These are phyloP conservation scores for Xylaria castorea DNA, from an alignment of 495 filamentous ascomycete genomes.

Conservation along the genomic window DNA sequence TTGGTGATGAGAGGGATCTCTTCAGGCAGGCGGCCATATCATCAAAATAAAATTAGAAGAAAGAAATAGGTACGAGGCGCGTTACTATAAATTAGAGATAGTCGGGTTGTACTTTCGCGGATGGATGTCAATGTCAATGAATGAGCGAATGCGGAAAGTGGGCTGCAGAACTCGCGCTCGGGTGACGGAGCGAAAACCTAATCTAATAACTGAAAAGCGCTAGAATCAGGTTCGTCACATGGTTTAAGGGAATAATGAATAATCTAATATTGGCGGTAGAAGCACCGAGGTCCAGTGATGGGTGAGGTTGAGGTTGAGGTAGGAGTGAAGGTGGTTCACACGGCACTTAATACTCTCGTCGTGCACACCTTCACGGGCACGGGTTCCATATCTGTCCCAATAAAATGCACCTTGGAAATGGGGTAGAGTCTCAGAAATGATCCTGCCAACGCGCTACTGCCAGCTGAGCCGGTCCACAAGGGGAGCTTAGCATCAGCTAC, in stretches of 20 bases:
- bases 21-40: constrained; percentile 26
- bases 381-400: constrained; percentile 1
- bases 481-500: constrained; percentile 19
- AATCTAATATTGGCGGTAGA: background rate
- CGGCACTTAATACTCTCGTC: constrained; percentile 18
- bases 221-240: background rate
- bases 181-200: background rate
- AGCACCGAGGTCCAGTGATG: constrained; percentile 14
- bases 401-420: background rate
- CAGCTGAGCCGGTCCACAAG: constrained; percentile 9
- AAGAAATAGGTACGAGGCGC: background rate
- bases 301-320: background rate
- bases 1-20: constrained; percentile 20
- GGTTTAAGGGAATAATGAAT: background rate
- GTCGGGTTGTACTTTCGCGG: background rate
- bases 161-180: constrained; percentile 10
- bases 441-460: constrained; percentile 8
- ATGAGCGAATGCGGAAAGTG: constrained; percentile 29
- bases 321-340: background rate
- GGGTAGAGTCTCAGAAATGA: background rate
- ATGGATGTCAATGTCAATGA: background rate
- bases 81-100: background rate
- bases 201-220: background rate
- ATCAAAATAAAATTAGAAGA: background rate
- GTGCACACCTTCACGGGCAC: background rate